Conservation (phyloP, 1,284 basidiomycete genomes). For the Heterobasidion occidentale region DNA sequence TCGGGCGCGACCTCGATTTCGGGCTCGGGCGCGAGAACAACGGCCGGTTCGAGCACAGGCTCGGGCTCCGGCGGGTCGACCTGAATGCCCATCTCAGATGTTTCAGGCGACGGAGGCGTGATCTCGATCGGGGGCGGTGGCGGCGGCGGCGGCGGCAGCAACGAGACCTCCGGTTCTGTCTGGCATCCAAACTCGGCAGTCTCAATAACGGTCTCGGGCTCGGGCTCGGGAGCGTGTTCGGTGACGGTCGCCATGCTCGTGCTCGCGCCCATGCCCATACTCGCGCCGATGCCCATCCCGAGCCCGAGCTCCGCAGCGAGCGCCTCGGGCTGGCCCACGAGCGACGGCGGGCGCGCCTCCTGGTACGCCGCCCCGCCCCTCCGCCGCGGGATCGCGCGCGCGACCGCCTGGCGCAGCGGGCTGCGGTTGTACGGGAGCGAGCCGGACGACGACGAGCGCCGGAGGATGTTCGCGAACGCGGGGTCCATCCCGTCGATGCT, state of each 20-base stretch:
- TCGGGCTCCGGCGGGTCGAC: slow-evolving; percentile 27
- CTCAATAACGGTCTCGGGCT: slow-evolving; percentile 30
- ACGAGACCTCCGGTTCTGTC: slow-evolving; percentile 24
- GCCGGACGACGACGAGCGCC: slow-evolving; percentile 47
- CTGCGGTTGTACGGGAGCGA: slow-evolving; percentile 41
- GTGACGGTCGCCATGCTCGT: slow-evolving; percentile 27
- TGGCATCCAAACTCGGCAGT: slow-evolving; percentile 58
- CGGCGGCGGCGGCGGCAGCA: slow-evolving; percentile 13
- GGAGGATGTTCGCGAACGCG: slow-evolving; percentile 68
- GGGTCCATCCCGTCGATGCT: slow-evolving; percentile 84
- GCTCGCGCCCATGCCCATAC: slow-evolving; percentile 22
- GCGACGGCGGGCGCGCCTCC: slow-evolving; percentile 55
- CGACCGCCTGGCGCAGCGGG: slow-evolving; percentile 47
- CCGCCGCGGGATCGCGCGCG: slow-evolving; percentile 40
- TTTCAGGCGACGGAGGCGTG: slow-evolving; percentile 22
- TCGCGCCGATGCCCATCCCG: too few species aligned
- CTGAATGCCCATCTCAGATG: slow-evolving; percentile 31
- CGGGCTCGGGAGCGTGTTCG: slow-evolving; percentile 5
- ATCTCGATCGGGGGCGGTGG: slow-evolving; percentile 16
- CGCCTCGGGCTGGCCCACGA: slow-evolving; percentile 62
- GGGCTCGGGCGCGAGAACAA: slow-evolving; percentile 12
- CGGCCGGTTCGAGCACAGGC: slow-evolving; percentile 21
- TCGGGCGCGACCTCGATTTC: slow-evolving; percentile 28
- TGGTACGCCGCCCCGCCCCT: slow-evolving; percentile 60
- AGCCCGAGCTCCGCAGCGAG: slow-evolving; percentile 56